Base-by-base conservation (phyloP, 495 filamentous ascomycete genomes). In the Chaetomium fimeti region DNA sequence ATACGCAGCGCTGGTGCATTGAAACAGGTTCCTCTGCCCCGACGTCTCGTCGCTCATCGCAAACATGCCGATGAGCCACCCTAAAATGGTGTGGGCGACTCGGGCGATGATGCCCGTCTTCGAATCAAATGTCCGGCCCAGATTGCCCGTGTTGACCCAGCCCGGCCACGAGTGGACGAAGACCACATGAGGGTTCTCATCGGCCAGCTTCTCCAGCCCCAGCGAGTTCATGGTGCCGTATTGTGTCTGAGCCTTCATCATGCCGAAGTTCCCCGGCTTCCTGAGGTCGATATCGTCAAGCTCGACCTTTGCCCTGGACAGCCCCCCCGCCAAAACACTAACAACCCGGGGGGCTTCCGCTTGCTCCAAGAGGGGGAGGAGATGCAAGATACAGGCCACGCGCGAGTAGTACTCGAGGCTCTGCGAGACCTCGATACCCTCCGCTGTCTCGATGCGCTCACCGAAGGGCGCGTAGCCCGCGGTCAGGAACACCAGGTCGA, bases 401-500 rank as follows among this genome's bases (percentile, higher is more conserved):
- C 51, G 25, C 25, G 51, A 53, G 27, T 53, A 53, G 51, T 53
- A 32, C 51, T 29, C 25, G 11, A 53, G 51, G 16, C 27, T 29
- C 51, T 53, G 51, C 13, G 15, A 15, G 25, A 53, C 4, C 2
- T 32, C 27, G 7, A 53, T 11, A 15, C 51, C 51, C 27, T 53
- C 51, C 13, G 15, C 15, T 1, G 51, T 53, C 3, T 25, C 48
- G 12, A 2, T 13, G 25, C 51, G 51, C 27, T 1, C 11, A 27
- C 51, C 51, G 8, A 32, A 32, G 22, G 51, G 51, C 27, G 51
- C 51, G 27, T 53, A 53, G 16, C 51, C 51, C 25, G 51, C 51
- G 2, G 22, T 29, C 15, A 53, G 51, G 27, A 53, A 53, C 27
- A 53, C 15, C 13, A 53, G 25, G 27, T 53, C 27, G 15, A 53